Base-by-base conservation (phyloP, 768 basidiomycete genomes). In the Tulasnella sp. region DNA sequence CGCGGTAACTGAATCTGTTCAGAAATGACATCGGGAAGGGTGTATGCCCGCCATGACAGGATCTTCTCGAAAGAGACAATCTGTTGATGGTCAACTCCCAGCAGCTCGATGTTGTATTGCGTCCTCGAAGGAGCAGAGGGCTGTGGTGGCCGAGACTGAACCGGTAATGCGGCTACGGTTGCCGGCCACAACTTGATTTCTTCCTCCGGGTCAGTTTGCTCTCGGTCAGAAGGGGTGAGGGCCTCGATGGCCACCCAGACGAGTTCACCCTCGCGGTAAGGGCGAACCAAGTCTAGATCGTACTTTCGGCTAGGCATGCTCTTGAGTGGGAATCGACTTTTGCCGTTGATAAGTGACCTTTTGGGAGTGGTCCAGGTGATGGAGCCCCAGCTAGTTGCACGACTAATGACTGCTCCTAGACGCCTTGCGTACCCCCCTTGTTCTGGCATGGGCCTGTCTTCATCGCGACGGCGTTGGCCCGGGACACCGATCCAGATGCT, bases 111-210 rank as follows among this genome's bases (percentile, higher is more conserved):
- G n/a, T 19, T 21, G 45, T 48, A 27, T 5, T 48, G 45, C 26
- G 26, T 5, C 45, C 26, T n/a, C n/a, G n/a, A n/a, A n/a, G 26
- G 8, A 5, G 10, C n/a, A 5, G 45, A 48, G n/a, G n/a, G 5
- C 19, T 48, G 45, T 5, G 45, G 19, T 19, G n/a, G 10, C 7
- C 26, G 45, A 48, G n/a, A 19, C 7, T n/a, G n/a, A 21, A 5
- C 45, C 45, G 19, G 19, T 10, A n/a, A 10, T 5, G n/a, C 45
- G 19, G 10, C 19, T 19, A 58, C 30, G 27, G 26, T 23, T 10
- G n/a, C 56, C 8, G 56, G 56, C 56, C 56, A 58, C 21, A 51
- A 23, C 17, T 19, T 56, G 19, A 58, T 58, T 10, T 56, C 50
- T 43, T 21, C 44, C 17, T 34, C 56, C 13, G 4, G 11, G 49